Evolutionary conservation across 1,139 yeast species (phyloP), one percentile per base, ranked within the genome.

Genomic region (Hansenula sp.): DNA sequence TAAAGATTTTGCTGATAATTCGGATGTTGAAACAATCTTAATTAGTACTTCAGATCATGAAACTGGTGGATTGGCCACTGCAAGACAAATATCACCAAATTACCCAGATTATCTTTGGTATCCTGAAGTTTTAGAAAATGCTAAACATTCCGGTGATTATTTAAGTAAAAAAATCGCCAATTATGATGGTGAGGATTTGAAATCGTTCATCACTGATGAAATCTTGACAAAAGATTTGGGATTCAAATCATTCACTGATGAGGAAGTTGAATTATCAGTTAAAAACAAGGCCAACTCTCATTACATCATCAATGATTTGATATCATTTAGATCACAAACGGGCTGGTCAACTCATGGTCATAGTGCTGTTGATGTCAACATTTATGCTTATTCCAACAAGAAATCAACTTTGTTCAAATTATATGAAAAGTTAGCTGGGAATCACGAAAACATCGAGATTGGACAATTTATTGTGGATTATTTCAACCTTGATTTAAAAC

Each of bases 291-390:
- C 41, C 0, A 38, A 37, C 10, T 38, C 50, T 15, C 71, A 72
- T 48, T 74, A 73, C 45, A 66, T 68, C 33, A 55, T 83, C 45
- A 76, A 83, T 55, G 70, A 79, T 45, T 74, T 87, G 76, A 76
- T 86, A 8, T 79, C 90, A 2, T 55, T 65, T 12, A 75, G 94
- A 48, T 86, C 96, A 0, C 82, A 81, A 59, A 77, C 87, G 30
- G 94, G 95, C 7, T 89, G 95, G 95, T 72, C 93, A 9, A 87
- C 96, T 0, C 90, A 84, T 54, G 96, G 95, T 24, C 96, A 89
- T 61, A 80, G 93, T 18, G 95, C 94, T 0, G 96, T 88, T 13
- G 96, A 89, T 62, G 96, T 89, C 30, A 87, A 87, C 57, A 81
- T 88, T 41, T 89, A 87, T 60, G 93, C 81, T 0, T 76, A 79